Evolutionary conservation across 164 flowering plant species (phyloP), one percentile per base, ranked within the genome.

Genomic region (Cinnamomum chago): DNA sequence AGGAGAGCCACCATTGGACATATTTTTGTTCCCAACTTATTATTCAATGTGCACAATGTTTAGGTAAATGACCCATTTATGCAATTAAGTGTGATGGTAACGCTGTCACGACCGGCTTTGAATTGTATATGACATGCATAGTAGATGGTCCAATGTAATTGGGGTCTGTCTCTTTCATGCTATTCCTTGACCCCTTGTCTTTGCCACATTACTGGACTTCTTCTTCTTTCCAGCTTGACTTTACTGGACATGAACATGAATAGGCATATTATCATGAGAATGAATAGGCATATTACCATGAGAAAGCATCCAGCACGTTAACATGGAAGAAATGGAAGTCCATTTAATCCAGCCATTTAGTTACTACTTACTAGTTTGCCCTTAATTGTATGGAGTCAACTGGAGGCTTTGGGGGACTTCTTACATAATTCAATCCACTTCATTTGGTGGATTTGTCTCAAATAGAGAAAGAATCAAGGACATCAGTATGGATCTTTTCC

Each of bases 41-140:
- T 75, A 86, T 91, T 7, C 95, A 95, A 75, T 95, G 99, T 98
- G 92, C 97, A 18, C 96, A 92, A 40, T 95, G 94, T 94, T 77
- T 95, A 78, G 95, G 99, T 95, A 76, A 51, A 82, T 23, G 14
- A 12, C 70, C 74, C 62, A 3, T 52, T 47, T 27, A 22, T 64
- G 66, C 22, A 3, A 64, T 12, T 64, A 22, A 25, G 67, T 24
- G 14, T 64, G 67, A 11, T 25, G 23, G 25, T 25, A 64, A 25
- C 5, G 28, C 14, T 64, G 67, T n/a, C n/a, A 55, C 20, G 25
- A 24, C 27, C 6, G 12, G 60, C 60, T 55, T 15, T 17, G n/a
- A 55, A 55, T 55, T 55, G 60, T 11, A 12, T 15, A 20, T 55
- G 60, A 55, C n/a, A 20, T 55, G n/a, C 1, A 20, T 55, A 55